These are phyloP conservation scores for Quercus wislizeni DNA, from an alignment of 306 rosid genomes.

Conservation along the genomic window DNA sequence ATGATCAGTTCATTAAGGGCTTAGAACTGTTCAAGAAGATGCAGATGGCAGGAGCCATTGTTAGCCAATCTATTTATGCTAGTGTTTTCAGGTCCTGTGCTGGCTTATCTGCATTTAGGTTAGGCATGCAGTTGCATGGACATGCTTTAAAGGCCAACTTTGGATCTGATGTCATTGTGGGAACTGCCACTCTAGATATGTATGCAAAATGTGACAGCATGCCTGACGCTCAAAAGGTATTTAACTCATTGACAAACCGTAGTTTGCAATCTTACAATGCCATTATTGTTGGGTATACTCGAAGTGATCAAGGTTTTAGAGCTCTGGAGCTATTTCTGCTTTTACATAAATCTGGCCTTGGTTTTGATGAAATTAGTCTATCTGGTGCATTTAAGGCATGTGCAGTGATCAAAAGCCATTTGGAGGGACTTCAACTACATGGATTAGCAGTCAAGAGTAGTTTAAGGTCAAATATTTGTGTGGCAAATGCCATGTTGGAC, in stretches of 20 bases:
- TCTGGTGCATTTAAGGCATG: constrained; percentile 75
- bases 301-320: constrained; percentile 51
- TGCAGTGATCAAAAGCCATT: constrained; percentile 50
- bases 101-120: constrained; percentile 53
- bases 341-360: constrained; percentile 48
- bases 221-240: constrained; percentile 60
- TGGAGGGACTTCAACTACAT: constrained; percentile 69
- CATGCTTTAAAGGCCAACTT: constrained; percentile 61
- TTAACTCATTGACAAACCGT: constrained; percentile 47
- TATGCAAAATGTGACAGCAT: constrained; percentile 72
- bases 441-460: constrained; percentile 61
- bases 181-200: constrained; percentile 89
- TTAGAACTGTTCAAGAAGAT: constrained; percentile 59
- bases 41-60: constrained; percentile 60
- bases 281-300: constrained; percentile 63
- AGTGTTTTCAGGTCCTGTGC: constrained; percentile 82
- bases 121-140: constrained; percentile 77
- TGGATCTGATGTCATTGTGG: constrained; percentile 63
- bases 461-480: constrained; percentile 58
- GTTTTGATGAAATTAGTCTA: constrained; percentile 63
- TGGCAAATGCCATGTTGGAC: constrained; percentile 75
- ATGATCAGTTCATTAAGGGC: constrained; percentile 50
- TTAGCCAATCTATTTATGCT: constrained; percentile 85
- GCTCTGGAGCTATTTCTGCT: constrained; percentile 54
- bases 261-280: constrained; percentile 76